Percentiles rank a stretch among this genome's conserved stretches.
Evolutionary conservation across 2,329 filamentous ascomycete genomes (phyloP).

Genomic region (Penicillium sclerotiorum): DNA sequence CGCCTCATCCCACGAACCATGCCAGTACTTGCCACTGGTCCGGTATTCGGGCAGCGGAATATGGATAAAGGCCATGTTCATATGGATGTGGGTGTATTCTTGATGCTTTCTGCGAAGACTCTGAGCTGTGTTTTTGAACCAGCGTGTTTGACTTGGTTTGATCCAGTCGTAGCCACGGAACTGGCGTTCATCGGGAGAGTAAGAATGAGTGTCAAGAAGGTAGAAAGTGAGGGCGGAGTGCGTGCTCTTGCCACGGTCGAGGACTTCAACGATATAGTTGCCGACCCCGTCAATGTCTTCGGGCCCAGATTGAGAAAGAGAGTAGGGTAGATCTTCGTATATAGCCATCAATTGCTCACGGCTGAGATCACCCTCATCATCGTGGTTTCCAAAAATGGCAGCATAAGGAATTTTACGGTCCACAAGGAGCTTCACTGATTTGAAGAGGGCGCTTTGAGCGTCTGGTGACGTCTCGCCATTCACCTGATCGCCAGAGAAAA

Average conservation of each 20-base stretch:
- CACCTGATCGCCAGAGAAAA: slow-evolving; percentile 91
- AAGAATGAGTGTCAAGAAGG: slow-evolving; percentile 88
- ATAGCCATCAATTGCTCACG: slow-evolving; percentile 81
- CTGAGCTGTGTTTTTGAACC: slow-evolving; percentile 82
- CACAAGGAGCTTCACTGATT: slow-evolving; percentile 81
- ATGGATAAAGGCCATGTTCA: slow-evolving; percentile 96
- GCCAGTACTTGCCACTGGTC: slow-evolving; percentile 59
- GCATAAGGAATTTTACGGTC: slow-evolving; percentile 89
- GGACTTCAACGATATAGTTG: slow-evolving; percentile 91
- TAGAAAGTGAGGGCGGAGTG: slow-evolving; percentile 95
- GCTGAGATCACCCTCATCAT: slow-evolving; percentile 83
- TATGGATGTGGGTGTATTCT: slow-evolving; percentile 87
- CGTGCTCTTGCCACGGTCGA: slow-evolving; percentile 74
- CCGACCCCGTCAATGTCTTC: slow-evolving; percentile 84
- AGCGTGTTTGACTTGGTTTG: slow-evolving; percentile 89
- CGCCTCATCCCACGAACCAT: slow-evolving; percentile 77
- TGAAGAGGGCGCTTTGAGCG: slow-evolving; percentile 90
- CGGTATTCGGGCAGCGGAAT: slow-evolving; percentile 92
- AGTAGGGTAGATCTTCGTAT: slow-evolving; percentile 84
- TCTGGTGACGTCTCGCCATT: slow-evolving; percentile 93
- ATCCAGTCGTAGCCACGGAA: slow-evolving; percentile 98
- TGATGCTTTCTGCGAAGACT: slow-evolving; percentile 74
- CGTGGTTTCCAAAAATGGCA: slow-evolving; percentile 95
- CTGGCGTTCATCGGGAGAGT: slow-evolving; percentile 84
- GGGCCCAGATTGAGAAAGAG: slow-evolving; percentile 81